Conservation (phyloP, 305 asterid genomes). For the Solanum hybrid region DNA sequence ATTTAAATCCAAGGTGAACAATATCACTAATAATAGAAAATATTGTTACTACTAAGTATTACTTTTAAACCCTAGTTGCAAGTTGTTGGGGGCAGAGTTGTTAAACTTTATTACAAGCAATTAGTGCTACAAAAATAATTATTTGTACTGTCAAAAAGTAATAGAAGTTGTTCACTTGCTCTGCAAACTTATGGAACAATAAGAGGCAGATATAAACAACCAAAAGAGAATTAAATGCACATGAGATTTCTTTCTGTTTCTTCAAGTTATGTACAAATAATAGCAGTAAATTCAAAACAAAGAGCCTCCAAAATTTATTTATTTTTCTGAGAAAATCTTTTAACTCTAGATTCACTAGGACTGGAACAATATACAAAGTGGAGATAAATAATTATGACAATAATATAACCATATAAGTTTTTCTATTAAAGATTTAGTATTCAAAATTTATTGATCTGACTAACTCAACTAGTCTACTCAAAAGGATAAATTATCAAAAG, state of each 20-base stretch:
- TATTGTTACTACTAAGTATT: neutral
- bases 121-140: neutral
- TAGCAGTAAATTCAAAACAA: neutral
- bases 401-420: no score
- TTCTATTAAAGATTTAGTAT: neutral
- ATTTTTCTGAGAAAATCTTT: neutral
- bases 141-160: neutral
- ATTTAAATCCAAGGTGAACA: neutral
- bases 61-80: neutral
- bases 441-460: neutral
- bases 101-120: neutral
- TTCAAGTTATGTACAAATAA: neutral
- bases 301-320: neutral
- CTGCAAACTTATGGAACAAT: neutral
- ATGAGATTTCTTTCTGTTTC: neutral
- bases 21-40: neutral
- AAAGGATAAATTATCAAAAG: neutral
- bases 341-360: neutral
- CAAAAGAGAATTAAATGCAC: neutral
- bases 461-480: neutral
- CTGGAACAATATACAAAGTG: neutral
- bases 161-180: neutral
- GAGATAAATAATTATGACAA: neutral
- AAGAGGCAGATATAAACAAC: neutral
- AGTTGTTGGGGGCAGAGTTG: neutral